A percentile compares a stretch with the other conserved stretches of the same genome.
These are phyloP conservation scores for Penicillium samsonianum DNA, from an alignment of 495 filamentous ascomycete species.

Conservation along the genomic window DNA sequence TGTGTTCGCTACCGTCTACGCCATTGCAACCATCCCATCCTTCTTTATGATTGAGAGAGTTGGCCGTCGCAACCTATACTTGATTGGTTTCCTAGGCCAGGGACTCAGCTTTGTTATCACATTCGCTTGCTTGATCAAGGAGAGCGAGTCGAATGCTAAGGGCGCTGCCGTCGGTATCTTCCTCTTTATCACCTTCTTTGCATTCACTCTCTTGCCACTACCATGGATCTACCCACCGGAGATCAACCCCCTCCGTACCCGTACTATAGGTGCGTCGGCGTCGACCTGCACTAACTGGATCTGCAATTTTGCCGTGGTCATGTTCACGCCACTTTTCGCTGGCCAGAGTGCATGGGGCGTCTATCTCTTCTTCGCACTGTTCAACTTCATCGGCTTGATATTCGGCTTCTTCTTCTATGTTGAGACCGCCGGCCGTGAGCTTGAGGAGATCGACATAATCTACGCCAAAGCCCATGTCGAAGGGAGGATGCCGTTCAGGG, in stretches of 20 bases:
- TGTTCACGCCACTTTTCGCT: slow-evolving; percentile 57
- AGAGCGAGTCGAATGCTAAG: slow-evolving; percentile 36
- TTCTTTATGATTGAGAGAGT: slow-evolving; percentile 72
- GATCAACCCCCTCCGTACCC: slow-evolving; percentile 69
- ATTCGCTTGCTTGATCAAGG: slow-evolving; percentile 62
- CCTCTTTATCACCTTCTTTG: slow-evolving; percentile 68
- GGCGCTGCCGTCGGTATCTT: slow-evolving; percentile 67
- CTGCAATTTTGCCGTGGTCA: slow-evolving; percentile 71
- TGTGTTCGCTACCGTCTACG: slow-evolving; percentile 72
- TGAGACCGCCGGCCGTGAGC: slow-evolving; percentile 66
- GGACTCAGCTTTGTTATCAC: slow-evolving; percentile 21
- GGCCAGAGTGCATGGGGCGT: slow-evolving; percentile 31
- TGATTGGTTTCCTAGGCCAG: slow-evolving; percentile 41
- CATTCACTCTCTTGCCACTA: slow-evolving; percentile 59
- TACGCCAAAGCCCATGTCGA: slow-evolving; percentile 45
- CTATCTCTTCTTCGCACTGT: slow-evolving; percentile 64
- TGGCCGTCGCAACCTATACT: slow-evolving; percentile 64
- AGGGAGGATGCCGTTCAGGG: slow-evolving; percentile 35
- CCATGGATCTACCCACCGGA: slow-evolving; percentile 58
- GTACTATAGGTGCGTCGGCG: slow-evolving; percentile 63
- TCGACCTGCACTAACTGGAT: slow-evolving; percentile 70
- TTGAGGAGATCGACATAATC: slow-evolving; percentile 71
- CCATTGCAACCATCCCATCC: slow-evolving; percentile 64
- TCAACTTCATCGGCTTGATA: slow-evolving; percentile 68
- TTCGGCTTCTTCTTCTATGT: slow-evolving; percentile 68